Percentiles rank a stretch among this genome's conserved stretches.
Evolutionary conservation across 2,329 filamentous ascomycete species (phyloP).

Genomic region (Cladophialophora carrionii): DNA sequence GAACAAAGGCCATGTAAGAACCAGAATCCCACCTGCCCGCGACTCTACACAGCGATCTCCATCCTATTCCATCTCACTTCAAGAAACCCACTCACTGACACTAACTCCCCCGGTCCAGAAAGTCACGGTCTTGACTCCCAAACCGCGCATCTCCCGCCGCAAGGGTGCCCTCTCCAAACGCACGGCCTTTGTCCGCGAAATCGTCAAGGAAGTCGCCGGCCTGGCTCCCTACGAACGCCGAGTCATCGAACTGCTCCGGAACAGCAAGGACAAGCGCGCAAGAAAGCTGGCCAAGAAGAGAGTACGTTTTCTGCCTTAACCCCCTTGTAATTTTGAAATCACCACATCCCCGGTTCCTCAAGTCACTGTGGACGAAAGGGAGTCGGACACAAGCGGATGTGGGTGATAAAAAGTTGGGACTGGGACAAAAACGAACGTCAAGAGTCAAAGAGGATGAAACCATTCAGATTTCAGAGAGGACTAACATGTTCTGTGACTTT

Average conservation of each 20-base stretch:
- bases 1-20: slow-evolving; percentile 64
- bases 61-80: neutral
- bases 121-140: slow-evolving; percentile 76
- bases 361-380: no score
- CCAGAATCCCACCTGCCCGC: neutral
- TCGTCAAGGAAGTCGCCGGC: slow-evolving; percentile 97
- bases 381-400: neutral
- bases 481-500: slow-evolving; percentile 24
- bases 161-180: slow-evolving; percentile 98
- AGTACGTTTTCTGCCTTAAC: slow-evolving; percentile 47
- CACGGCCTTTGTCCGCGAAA: slow-evolving; percentile 93
- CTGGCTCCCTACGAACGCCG: slow-evolving; percentile 96
- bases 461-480: slow-evolving; percentile 31
- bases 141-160: slow-evolving; percentile 78
- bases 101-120: slow-evolving; percentile 60
- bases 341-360: neutral
- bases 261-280: slow-evolving; percentile 75
- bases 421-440: neutral
- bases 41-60: neutral
- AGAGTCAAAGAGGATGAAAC: neutral
- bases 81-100: neutral
- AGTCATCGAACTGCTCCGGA: slow-evolving; percentile 97
- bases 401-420: neutral
- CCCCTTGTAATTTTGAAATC: neutral
- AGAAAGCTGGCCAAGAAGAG: slow-evolving; percentile 41